These are phyloP conservation scores for Porodaedalea pini DNA, from an alignment of 1,284 basidiomycete species.

Conservation along the genomic window DNA sequence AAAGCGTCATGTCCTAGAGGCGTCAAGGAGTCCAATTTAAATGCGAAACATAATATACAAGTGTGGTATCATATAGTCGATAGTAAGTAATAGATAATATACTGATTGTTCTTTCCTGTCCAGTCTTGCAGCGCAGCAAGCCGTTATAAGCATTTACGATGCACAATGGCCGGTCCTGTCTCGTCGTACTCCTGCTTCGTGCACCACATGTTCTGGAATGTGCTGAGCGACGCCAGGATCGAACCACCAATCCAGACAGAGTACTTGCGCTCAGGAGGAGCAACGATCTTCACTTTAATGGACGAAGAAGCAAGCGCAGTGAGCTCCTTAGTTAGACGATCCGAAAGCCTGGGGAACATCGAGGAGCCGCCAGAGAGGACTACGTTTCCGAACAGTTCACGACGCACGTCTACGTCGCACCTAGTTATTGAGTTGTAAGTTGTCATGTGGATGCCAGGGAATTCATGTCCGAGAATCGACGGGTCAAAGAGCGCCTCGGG, in stretches of 20 bases:
- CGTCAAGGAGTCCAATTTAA: background rate
- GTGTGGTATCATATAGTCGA: background rate
- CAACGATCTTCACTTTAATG: constrained; percentile 96
- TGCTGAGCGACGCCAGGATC: constrained; percentile 92
- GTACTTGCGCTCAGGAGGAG: constrained; percentile 91
- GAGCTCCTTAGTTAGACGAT: constrained; percentile 98
- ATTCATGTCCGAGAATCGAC: constrained; percentile 88
- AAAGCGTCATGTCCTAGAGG: constrained; percentile 54
- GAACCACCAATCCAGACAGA: constrained; percentile 99
- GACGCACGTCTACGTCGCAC: constrained; percentile 80
- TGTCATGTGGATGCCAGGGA: constrained; percentile 93
- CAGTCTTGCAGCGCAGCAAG: no score
- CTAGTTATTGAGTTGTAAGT: constrained; percentile 92
- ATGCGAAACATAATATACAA: background rate
- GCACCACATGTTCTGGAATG: constrained; percentile 95
- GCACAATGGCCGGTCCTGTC: constrained; percentile 80
- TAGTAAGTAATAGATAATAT: background rate
- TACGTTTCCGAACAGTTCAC: constrained; percentile 91
- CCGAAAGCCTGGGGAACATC: constrained; percentile 96
- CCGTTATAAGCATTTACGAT: constrained; percentile 54
- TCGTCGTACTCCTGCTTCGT: constrained; percentile 94
- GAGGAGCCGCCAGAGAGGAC: constrained; percentile 96
- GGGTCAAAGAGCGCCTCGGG: constrained; percentile 99
- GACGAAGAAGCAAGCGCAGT: constrained; percentile 79
- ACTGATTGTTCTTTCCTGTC: background rate